These are phyloP conservation scores for Paradendryphiella salina DNA, from an alignment of 2,329 filamentous ascomycete genomes.

Conservation along the genomic window DNA sequence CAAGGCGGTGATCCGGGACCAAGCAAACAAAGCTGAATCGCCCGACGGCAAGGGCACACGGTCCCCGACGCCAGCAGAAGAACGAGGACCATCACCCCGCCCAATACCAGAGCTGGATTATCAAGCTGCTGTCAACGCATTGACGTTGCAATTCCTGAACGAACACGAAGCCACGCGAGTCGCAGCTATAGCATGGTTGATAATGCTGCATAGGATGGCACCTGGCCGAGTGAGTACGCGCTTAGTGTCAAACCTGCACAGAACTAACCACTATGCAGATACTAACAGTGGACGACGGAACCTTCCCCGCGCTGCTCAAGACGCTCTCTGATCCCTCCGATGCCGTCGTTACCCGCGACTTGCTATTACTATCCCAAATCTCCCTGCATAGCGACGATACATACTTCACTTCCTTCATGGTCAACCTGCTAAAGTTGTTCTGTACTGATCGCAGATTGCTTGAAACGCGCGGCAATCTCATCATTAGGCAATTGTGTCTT, in stretches of 20 bases:
- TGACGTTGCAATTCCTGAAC: slow-evolving; percentile 92
- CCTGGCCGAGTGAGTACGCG: slow-evolving; percentile 71
- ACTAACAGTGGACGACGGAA: slow-evolving; percentile 93
- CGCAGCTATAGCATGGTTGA: slow-evolving; percentile 90
- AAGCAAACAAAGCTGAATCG: slow-evolving; percentile 33
- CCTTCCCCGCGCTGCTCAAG: slow-evolving; percentile 93
- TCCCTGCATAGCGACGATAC: slow-evolving; percentile 95
- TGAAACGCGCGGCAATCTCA: slow-evolving; percentile 91
- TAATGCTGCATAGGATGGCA: slow-evolving; percentile 96
- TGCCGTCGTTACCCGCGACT: slow-evolving; percentile 90
- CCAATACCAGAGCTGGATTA: slow-evolving; percentile 80
- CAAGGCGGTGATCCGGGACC: slow-evolving; percentile 43
- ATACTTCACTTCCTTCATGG: slow-evolving; percentile 98
- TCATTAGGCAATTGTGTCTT: slow-evolving; percentile 91
- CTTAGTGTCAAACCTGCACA: background rate
- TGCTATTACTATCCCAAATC: slow-evolving; percentile 93
- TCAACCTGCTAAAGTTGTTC: slow-evolving; percentile 91
- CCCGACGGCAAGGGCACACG: slow-evolving; percentile 36
- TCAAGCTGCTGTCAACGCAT: slow-evolving; percentile 86
- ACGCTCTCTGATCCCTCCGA: slow-evolving; percentile 95
- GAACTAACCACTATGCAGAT: slow-evolving; percentile 39
- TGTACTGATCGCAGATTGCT: slow-evolving; percentile 89
- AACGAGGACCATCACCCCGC: slow-evolving; percentile 50
- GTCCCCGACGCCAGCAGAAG: slow-evolving; percentile 51
- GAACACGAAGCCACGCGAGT: slow-evolving; percentile 96